These are phyloP conservation scores for Colletotrichum somersetense DNA, from an alignment of 2,329 filamentous ascomycete genomes.

Conservation along the genomic window DNA sequence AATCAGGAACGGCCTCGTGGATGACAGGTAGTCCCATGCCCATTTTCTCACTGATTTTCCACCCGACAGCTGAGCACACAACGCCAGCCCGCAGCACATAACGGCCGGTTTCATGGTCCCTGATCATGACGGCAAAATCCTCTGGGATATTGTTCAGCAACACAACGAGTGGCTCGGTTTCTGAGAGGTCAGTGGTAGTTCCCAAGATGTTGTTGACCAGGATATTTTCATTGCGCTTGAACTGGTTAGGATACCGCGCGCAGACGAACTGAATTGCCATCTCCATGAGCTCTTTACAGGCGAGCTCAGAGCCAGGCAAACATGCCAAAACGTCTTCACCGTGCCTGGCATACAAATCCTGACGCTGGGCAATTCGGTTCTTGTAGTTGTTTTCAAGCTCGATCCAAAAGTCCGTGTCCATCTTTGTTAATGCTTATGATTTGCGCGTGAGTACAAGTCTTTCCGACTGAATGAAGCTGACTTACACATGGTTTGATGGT, in stretches of 20 bases:
- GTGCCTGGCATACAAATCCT: slow-evolving; percentile 72
- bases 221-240: slow-evolving; percentile 69
- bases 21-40: slow-evolving; percentile 78
- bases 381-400: slow-evolving; percentile 83
- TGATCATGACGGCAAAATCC: slow-evolving; percentile 83
- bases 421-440: slow-evolving; percentile 75
- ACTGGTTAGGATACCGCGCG: slow-evolving; percentile 81
- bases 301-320: slow-evolving; percentile 81
- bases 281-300: slow-evolving; percentile 89
- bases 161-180: slow-evolving; percentile 74
- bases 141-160: slow-evolving; percentile 85
- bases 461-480: slow-evolving; percentile 40
- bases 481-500: slow-evolving; percentile 93
- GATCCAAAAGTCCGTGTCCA: slow-evolving; percentile 90
- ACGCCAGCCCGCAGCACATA: slow-evolving; percentile 83
- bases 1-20: slow-evolving; percentile 82
- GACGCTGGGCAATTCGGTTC: slow-evolving; percentile 75
- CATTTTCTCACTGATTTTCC: slow-evolving; percentile 82
- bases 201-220: slow-evolving; percentile 78
- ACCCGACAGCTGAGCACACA: slow-evolving; percentile 84
- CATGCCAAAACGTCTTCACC: slow-evolving; percentile 74
- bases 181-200: slow-evolving; percentile 70
- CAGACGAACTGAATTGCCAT: slow-evolving; percentile 86
- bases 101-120: slow-evolving; percentile 76
- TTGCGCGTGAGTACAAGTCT: slow-evolving; percentile 18